Percentiles rank a stretch among this genome's conserved stretches.
Evolutionary conservation across 345 rosid genomes (phyloP).

Genomic region (Melastoma malabathricum): DNA sequence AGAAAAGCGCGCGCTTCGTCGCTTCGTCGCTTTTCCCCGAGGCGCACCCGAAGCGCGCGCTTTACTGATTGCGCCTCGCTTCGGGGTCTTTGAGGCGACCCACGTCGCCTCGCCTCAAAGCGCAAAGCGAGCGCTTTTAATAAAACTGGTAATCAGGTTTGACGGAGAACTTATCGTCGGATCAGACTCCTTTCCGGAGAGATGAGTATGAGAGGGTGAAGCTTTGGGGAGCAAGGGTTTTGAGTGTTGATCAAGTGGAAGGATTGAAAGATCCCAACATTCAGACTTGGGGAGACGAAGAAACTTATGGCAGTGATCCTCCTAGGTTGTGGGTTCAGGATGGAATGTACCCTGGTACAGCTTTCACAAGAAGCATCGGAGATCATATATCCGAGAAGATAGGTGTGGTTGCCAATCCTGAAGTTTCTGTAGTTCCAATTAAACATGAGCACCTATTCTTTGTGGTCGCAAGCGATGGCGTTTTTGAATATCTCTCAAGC

Average conservation of each 20-base stretch:
- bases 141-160: constrained; percentile 45
- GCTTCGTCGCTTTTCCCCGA: too few relatives aligned
- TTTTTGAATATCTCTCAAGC: constrained; percentile 91
- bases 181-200: constrained; percentile 90
- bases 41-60: too few relatives aligned
- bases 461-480: constrained; percentile 93
- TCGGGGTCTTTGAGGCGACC: too few relatives aligned
- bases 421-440: constrained; percentile 51
- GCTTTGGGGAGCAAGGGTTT: constrained; percentile 76
- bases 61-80: too few relatives aligned
- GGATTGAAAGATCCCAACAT: constrained; percentile 76
- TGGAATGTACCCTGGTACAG: constrained; percentile 93
- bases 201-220: constrained; percentile 91
- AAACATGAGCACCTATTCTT: constrained; percentile 64
- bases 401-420: constrained; percentile 79
- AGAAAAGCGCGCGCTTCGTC: too few relatives aligned
- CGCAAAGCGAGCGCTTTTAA: too few relatives aligned
- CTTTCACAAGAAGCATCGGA: constrained; percentile 88
- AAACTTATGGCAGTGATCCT: constrained; percentile 84
- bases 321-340: constrained; percentile 93
- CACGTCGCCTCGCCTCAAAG: too few relatives aligned
- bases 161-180: constrained; percentile 77
- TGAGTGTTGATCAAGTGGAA: constrained; percentile 93
- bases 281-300: constrained; percentile 82
- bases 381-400: constrained; percentile 77